A percentile compares a stretch with the other conserved stretches of the same genome.
Conservation (phyloP, 208 protist species). For the Acanthamoeba quina region DNA sequence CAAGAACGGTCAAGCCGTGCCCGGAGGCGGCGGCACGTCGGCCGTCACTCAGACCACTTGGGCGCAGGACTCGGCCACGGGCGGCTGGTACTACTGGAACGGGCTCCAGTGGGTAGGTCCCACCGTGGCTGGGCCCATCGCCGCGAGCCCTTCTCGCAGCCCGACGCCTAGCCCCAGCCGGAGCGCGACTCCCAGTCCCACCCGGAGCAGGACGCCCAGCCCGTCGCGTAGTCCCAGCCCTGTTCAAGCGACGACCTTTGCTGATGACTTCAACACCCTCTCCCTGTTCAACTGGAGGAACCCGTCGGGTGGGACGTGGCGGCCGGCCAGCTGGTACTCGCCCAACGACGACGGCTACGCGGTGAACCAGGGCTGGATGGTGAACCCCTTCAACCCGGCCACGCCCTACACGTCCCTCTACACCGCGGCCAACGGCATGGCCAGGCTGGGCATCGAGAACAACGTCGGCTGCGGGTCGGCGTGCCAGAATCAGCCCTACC, state of each 20-base stretch:
- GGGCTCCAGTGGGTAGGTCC: not conserved
- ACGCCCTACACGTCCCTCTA: slow-evolving; percentile 32
- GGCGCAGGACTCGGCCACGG: slow-evolving; percentile 19
- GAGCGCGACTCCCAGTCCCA: not conserved
- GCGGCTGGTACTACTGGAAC: slow-evolving; percentile 39
- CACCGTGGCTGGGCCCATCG: not conserved
- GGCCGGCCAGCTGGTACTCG: slow-evolving; percentile 35
- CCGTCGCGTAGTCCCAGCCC: not conserved
- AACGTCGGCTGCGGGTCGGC: not conserved
- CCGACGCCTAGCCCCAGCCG: not conserved
- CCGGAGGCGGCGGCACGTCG: slow-evolving; percentile 29
- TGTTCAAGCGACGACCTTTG: not conserved
- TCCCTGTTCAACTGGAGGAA: slow-evolving; percentile 36
- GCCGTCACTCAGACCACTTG: slow-evolving; percentile 14
- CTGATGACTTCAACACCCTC: not conserved
- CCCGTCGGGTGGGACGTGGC: slow-evolving; percentile 7
- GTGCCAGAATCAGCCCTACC: slow-evolving; percentile 8
- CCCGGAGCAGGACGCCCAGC: not conserved
- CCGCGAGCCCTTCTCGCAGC: not conserved
- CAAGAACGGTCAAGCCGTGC: slow-evolving; percentile 16
- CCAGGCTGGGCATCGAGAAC: slow-evolving; percentile 4
- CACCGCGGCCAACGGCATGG: not conserved
- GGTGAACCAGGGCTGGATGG: slow-evolving; percentile 27
- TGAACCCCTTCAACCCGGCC: slow-evolving; percentile 42
- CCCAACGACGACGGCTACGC: slow-evolving; percentile 41